Conservation (phyloP, 108 stramenopile genomes). For the Tribonema minus region DNA sequence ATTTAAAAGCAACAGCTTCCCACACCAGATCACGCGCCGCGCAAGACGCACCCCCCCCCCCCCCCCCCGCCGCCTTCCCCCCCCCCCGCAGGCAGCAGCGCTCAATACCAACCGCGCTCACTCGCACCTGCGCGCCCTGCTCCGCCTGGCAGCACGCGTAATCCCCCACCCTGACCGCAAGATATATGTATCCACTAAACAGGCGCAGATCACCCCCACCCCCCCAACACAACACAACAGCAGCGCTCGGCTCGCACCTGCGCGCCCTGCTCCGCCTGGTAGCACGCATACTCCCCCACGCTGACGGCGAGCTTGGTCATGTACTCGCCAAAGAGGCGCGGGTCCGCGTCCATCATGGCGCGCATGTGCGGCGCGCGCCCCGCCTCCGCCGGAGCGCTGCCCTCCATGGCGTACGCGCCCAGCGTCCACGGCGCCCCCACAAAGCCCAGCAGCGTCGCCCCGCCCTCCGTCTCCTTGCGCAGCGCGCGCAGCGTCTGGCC, state of each 20-base stretch:
- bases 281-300: slow-evolving; percentile 83
- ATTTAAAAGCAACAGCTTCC: too few species aligned
- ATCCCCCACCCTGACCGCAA: background rate
- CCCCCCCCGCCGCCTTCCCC: too few species aligned
- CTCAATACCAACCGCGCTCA: too few species aligned
- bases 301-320: slow-evolving; percentile 79
- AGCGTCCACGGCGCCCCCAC: slow-evolving; percentile 96
- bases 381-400: too few species aligned
- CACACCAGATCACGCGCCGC: too few species aligned
- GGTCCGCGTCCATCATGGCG: slow-evolving; percentile 81
- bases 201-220: background rate
- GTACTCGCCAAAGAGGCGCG: slow-evolving; percentile 67
- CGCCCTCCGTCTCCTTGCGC: slow-evolving; percentile 54
- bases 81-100: too few species aligned
- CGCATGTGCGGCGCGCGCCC: slow-evolving; percentile 77
- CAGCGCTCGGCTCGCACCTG: background rate
- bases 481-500: slow-evolving; percentile 67
- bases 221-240: background rate
- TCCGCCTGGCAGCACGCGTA: background rate
- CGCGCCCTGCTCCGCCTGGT: slow-evolving; percentile 75
- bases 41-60: too few species aligned
- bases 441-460: slow-evolving; percentile 93
- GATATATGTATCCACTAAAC: background rate
- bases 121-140: too few species aligned
- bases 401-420: slow-evolving; percentile 92